Evolutionary conservation across 2,329 filamentous ascomycete genomes (phyloP), one percentile per base, ranked within the genome.

Genomic region (Exophiala calicioides): DNA sequence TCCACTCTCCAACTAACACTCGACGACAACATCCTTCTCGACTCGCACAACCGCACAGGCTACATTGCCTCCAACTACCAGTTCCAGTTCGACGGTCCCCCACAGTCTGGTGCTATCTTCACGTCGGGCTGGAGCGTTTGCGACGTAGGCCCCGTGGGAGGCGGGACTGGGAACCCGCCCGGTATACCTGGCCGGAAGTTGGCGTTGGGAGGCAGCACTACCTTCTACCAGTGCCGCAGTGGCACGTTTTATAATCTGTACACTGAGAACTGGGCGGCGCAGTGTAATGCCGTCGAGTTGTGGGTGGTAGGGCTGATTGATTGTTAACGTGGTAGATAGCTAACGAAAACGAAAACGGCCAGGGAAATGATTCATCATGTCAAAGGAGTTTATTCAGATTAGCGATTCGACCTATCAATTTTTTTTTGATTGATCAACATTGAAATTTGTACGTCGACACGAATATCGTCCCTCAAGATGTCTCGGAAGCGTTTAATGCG

Each of bases 181-280:
- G 12, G 8, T 23, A 75, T 58, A 62, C 49, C 88, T 66, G 78
- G 77, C 53, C 77, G 1, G 84, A 84, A 36, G 70, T 71, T 94
- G 8, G 86, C 86, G 2, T 75, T 93, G 1, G 85, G 85, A 31
- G 72, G 70, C 47, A 79, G 77, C 6, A 80, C 81, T 16, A 73
- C 81, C 57, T 93, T 86, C 74, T 91, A 83, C 70, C 77, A 85
- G 63, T 94, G 88, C 69, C 69, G 77, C 50, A 87, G 82, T 16
- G 87, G 88, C 27, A 68, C 70, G 60, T 91, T 94, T 69, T 87
- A 82, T 73, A 94, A 94, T 74, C 73, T 94, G 13, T 94, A 94
- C 69, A 83, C 90, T 64, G 73, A 79, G 52, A 69, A 76, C 62
- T 83, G 80, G 71, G 86, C 84, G 8, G 70, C 52, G 78, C 78